These are phyloP conservation scores for Tuber borchii DNA, from an alignment of 495 filamentous ascomycete genomes.

Conservation along the genomic window DNA sequence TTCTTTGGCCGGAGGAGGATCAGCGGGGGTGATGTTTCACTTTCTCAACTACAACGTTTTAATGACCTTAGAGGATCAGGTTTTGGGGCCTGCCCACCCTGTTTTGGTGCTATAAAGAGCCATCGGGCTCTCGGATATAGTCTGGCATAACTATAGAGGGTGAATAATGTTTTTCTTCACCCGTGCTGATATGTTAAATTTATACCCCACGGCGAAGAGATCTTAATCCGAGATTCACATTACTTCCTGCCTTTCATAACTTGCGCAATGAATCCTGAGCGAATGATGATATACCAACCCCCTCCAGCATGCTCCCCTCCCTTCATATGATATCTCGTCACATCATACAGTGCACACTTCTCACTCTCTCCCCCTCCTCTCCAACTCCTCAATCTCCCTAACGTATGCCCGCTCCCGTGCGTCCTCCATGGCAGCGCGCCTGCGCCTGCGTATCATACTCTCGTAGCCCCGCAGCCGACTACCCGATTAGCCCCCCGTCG, in stretches of 20 bases:
- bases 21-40: background rate
- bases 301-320: background rate
- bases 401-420: slow-evolving; percentile 24
- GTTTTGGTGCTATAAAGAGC: background rate
- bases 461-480: slow-evolving; percentile 38
- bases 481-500: background rate
- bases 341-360: background rate
- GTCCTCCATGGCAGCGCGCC: slow-evolving; percentile 19
- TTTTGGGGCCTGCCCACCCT: background rate
- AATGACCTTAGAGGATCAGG: background rate
- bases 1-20: background rate
- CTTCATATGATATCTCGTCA: background rate
- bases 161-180: background rate
- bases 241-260: background rate
- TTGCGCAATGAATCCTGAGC: background rate
- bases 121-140: background rate
- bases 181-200: background rate
- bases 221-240: background rate
- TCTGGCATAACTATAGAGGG: background rate
- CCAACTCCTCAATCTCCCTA: slow-evolving; percentile 33
- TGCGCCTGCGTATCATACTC: slow-evolving; percentile 23
- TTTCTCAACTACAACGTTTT: background rate
- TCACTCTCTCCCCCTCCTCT: slow-evolving; percentile 14
- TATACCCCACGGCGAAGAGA: background rate
- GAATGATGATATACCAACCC: background rate